Evolutionary conservation across 768 basidiomycete species (phyloP).

Genomic region (Boletus sensibilis): DNA sequence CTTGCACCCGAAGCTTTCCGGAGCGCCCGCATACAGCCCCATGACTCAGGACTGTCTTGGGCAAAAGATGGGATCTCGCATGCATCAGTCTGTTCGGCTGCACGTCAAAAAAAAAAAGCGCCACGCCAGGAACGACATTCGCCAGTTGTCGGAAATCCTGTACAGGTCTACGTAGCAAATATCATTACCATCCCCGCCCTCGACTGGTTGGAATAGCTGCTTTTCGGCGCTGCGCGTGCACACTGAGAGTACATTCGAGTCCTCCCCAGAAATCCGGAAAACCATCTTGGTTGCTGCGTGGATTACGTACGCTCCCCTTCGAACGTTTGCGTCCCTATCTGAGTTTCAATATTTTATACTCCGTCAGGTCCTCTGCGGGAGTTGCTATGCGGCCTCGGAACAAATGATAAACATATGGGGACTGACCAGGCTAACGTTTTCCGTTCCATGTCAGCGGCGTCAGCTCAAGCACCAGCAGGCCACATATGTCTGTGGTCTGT

Average conservation of each 20-base stretch:
- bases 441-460: slow-evolving; percentile 32
- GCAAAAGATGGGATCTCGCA: slow-evolving; percentile 19
- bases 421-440: slow-evolving; percentile 22
- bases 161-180: background rate
- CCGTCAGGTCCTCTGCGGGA: slow-evolving; percentile 25
- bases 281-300: background rate
- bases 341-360: slow-evolving; percentile 9
- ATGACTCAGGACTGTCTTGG: background rate
- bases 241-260: background rate
- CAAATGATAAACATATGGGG: slow-evolving; percentile 19
- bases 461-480: slow-evolving; percentile 19
- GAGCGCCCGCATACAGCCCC: background rate
- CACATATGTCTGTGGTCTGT: slow-evolving; percentile 29
- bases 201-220: background rate
- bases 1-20: background rate
- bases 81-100: slow-evolving; percentile 10
- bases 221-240: background rate
- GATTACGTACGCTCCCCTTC: background rate
- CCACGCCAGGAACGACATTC: slow-evolving; percentile 21
- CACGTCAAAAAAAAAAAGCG: slow-evolving; percentile 19
- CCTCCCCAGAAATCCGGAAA: background rate
- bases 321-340: background rate
- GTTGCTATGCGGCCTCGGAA: slow-evolving; percentile 35
- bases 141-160: background rate
- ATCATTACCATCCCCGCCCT: background rate